Evolutionary conservation across 2,329 filamentous ascomycete species (phyloP), one percentile per base, ranked within the genome.

Genomic region (Dactylellina leptospora): DNA sequence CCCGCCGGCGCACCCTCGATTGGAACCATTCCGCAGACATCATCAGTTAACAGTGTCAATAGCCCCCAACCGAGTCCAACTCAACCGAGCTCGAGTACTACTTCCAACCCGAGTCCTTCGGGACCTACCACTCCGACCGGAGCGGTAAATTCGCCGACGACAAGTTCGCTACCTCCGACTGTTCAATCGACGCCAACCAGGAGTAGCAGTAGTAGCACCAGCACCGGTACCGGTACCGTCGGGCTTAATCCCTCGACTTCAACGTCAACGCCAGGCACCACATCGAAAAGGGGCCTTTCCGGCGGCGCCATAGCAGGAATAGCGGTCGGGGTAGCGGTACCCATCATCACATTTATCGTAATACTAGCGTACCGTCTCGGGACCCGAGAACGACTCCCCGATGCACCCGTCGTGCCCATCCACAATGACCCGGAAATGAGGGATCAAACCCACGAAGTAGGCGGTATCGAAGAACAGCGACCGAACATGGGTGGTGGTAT

Each of bases 251-350:
- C 36, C 4, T 16, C 13, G 18, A n/a, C 36, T 16, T 38, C 50
- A 25, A 38, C 50, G 3, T 4, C 6, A 4, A 4, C 28, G 3
- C 50, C 50, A 11, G 16, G 28, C 4, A 8, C 45, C 11, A 9
- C 36, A n/a, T 27, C 23, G 20, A 53, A 55, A 9, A 56, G 27
- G 6, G 27, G 18, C 3, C 45, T 72, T 16, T 64, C 68, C 6
- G 20, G 36, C n/a, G 68, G 59, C 10, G 68, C 68, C n/a, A 58
- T 72, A 3, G 59, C 45, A 2, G 68, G 68, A 9, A 72, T 72
- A 30, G 59, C 53, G 1, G 36, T 72, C 11, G 68, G 59, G 6
- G 47, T 72, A 10, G 36, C 48, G 1, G 22, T 72, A 3, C 59
- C 54, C 0, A 30, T 64, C 1, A 36, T 72, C 4, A 53, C 10